A percentile compares a stretch with the other conserved stretches of the same genome.
Conservation (phyloP, 2,329 filamentous ascomycete genomes). For the Nothophoma quercina region DNA sequence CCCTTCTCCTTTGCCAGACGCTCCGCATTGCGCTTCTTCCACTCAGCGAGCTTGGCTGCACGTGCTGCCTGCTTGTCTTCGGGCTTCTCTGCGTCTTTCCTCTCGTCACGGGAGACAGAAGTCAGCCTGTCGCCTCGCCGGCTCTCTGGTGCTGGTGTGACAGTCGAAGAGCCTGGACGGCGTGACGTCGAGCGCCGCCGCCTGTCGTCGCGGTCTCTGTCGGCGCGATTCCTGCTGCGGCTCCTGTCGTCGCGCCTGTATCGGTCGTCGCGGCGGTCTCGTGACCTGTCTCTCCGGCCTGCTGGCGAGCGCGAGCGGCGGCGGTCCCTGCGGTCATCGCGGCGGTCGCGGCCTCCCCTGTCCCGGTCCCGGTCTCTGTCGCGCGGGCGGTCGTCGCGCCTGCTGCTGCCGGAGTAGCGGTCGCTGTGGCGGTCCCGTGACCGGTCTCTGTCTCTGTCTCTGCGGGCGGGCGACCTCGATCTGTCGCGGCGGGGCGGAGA, state of each 20-base stretch:
- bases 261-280: slow-evolving; percentile 57
- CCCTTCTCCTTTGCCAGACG: slow-evolving; percentile 69
- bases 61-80: slow-evolving; percentile 37
- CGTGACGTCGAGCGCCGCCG: slow-evolving; percentile 65
- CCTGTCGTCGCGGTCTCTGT: slow-evolving; percentile 21
- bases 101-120: slow-evolving; percentile 57
- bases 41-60: slow-evolving; percentile 67
- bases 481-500: slow-evolving; percentile 49
- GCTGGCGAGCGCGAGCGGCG: slow-evolving; percentile 61
- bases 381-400: slow-evolving; percentile 57
- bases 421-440: slow-evolving; percentile 51
- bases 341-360: slow-evolving; percentile 30
- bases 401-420: slow-evolving; percentile 49
- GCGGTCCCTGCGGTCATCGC: slow-evolving; percentile 52
- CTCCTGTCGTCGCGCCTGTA: slow-evolving; percentile 53
- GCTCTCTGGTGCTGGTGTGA: slow-evolving; percentile 45
- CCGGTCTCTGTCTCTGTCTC: slow-evolving; percentile 15
- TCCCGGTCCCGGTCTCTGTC: slow-evolving; percentile 56
- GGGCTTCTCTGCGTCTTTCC: slow-evolving; percentile 48
- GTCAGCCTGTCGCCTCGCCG: slow-evolving; percentile 39
- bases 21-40: slow-evolving; percentile 73
- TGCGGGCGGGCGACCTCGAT: slow-evolving; percentile 65
- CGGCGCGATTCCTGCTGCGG: slow-evolving; percentile 41
- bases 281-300: slow-evolving; percentile 65
- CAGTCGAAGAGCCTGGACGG: slow-evolving; percentile 59